Evolutionary conservation across 2,329 filamentous ascomycete species (phyloP), one percentile per base, ranked within the genome.

Genomic region (Neofusicoccum cordaticola): DNA sequence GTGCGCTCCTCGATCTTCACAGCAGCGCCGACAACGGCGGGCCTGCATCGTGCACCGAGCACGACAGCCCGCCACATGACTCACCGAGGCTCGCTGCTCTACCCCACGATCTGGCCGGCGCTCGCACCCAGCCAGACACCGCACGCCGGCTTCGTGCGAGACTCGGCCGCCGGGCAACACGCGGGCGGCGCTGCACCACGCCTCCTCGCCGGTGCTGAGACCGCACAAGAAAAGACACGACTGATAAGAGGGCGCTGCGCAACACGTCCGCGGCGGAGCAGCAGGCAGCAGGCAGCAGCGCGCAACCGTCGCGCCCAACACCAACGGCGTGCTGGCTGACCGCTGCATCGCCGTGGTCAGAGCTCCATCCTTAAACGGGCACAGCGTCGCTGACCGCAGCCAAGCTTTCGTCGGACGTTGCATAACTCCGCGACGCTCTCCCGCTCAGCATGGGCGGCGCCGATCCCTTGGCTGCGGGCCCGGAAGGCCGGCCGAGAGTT

Each of bases 31-130:
- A 47, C 56, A 47, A 27, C 56, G 56, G 42, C 56, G 15, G 27
- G 56, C 12, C 22, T 58, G 56, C 56, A 58, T 34, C 56, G 41
- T 37, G 56, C 41, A 37, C 56, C 56, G 27, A 47, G 56, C 56
- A 60, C 56, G 56, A 47, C 56, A 39, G 31, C 15, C 27, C 42
- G 56, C 56, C 56, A 60, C 56, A 60, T 60, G 56, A 60, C 56
- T 60, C 56, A 60, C 56, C 47, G 35, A 60, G 19, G 56, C 56
- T 60, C 12, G 27, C 51, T 27, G 27, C 31, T 56, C 27, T 44
- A 60, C 56, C 56, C 56, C 56, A 60, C 27, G 42, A 35, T 58
- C 11, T 47, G 12, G 22, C 44, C 56, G 42, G 56, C 27, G 42
- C 45, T 58, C 47, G 31, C 27, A 37, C 48, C 31, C 31, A 17